Conservation (phyloP, 768 basidiomycete species). For the Phylloporus scabripes region DNA sequence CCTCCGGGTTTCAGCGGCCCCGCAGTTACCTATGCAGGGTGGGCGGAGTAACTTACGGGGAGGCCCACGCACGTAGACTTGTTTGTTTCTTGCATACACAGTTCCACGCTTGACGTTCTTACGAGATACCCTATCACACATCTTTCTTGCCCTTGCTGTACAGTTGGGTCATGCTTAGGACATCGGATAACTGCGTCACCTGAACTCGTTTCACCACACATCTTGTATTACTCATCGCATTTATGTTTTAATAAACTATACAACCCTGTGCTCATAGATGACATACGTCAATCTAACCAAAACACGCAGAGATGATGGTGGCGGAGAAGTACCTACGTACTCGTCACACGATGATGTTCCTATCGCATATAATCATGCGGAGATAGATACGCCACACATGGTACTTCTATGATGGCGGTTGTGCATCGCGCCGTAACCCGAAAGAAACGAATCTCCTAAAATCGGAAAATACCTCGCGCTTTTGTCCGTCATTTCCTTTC, state of each 20-base stretch:
- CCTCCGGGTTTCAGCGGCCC: constrained; percentile 14
- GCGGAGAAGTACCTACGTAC: background rate
- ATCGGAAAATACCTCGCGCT: constrained; percentile 83
- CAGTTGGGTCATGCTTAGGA: constrained; percentile 1
- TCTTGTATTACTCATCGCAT: constrained; percentile 17
- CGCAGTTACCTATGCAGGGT: constrained; percentile 30
- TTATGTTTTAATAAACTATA: background rate
- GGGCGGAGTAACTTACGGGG: constrained; percentile 18
- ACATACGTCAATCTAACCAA: constrained; percentile 1
- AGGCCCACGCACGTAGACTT: constrained; percentile 2
- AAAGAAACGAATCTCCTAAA: constrained; percentile 87
- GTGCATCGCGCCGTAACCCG: constrained; percentile 70
- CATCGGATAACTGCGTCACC: constrained; percentile 2
- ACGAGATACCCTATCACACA: constrained; percentile 14
- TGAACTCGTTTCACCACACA: constrained; percentile 3
- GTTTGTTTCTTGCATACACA: constrained; percentile 19
- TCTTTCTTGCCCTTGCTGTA: background rate
- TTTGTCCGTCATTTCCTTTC: constrained; percentile 43
- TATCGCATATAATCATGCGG: background rate
- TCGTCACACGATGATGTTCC: background rate
- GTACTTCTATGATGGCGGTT: constrained; percentile 20
- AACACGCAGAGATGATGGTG: constrained; percentile 4
- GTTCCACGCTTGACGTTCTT: constrained; percentile 1
- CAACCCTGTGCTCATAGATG: background rate
- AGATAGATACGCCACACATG: background rate